phyloP scores from a whole-genome alignment of 2,329 filamentous ascomycete genomes.

The Calonectria crousiana region DNA sequence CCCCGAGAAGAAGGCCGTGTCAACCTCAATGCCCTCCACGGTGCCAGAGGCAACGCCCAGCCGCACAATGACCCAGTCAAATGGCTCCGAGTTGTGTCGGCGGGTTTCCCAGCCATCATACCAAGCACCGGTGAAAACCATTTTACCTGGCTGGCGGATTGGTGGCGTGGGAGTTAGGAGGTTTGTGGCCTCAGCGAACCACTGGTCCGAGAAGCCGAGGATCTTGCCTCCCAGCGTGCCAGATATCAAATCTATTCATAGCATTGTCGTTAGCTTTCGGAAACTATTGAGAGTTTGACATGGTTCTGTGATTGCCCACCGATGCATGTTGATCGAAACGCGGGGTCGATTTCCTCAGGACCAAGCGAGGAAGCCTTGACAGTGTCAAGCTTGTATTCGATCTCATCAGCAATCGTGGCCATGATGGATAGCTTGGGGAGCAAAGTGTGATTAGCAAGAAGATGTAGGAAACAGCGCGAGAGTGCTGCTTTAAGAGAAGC shows the following conservation, averaged over 20 bases:
- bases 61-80: constrained; percentile 76
- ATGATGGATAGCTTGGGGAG: constrained; percentile 39
- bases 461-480: not conserved
- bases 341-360: constrained; percentile 69
- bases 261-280: constrained; percentile 1
- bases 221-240: constrained; percentile 72
- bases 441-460: not conserved
- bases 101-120: constrained; percentile 80
- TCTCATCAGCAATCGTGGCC: constrained; percentile 56
- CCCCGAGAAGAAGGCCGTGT: constrained; percentile 85
- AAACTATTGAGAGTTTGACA: not conserved
- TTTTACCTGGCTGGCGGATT: constrained; percentile 73
- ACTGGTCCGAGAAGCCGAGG: constrained; percentile 75
- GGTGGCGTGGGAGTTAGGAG: constrained; percentile 73
- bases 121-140: constrained; percentile 78
- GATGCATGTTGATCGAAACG: constrained; percentile 71
- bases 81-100: constrained; percentile 72
- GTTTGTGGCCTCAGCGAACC: constrained; percentile 76
- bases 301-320: constrained; percentile 56
- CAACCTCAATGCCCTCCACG: constrained; percentile 81
- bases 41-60: constrained; percentile 78
- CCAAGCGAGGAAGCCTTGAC: constrained; percentile 63
- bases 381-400: constrained; percentile 68
- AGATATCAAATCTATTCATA: constrained; percentile 68
- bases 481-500: not conserved